These are phyloP conservation scores for Hapsidospora chrysogenum DNA, from an alignment of 495 filamentous ascomycete species.

Conservation along the genomic window DNA sequence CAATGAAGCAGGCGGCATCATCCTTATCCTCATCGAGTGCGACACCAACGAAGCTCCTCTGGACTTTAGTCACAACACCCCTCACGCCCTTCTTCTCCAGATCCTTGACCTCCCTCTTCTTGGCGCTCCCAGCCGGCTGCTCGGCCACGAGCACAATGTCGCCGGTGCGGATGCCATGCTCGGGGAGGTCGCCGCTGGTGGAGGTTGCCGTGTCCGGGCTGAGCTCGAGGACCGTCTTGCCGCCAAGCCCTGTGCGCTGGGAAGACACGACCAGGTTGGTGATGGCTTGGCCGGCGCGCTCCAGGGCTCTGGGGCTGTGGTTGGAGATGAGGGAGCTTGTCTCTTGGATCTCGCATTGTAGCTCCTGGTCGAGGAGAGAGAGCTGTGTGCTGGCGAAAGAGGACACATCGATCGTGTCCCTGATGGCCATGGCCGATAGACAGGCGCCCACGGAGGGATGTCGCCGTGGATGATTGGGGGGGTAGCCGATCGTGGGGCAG, in stretches of 20 bases:
- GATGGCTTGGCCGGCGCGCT: slow-evolving; percentile 75
- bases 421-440: no score
- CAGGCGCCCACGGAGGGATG: no score
- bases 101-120: slow-evolving; percentile 53
- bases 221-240: slow-evolving; percentile 73
- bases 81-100: slow-evolving; percentile 47
- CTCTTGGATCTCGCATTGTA: slow-evolving; percentile 58
- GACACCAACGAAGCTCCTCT: slow-evolving; percentile 48
- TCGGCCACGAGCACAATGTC: slow-evolving; percentile 76
- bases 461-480: no score
- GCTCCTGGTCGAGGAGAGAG: slow-evolving; percentile 58
- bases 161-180: slow-evolving; percentile 73
- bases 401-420: slow-evolving; percentile 40
- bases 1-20: slow-evolving; percentile 41
- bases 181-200: slow-evolving; percentile 32
- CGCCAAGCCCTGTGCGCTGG: slow-evolving; percentile 82
- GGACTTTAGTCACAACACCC: slow-evolving; percentile 67
- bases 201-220: slow-evolving; percentile 52
- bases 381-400: slow-evolving; percentile 68
- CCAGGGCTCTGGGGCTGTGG: slow-evolving; percentile 54
- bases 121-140: slow-evolving; percentile 50
- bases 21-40: slow-evolving; percentile 45
- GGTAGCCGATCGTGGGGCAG: no score
- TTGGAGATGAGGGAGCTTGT: slow-evolving; percentile 53
- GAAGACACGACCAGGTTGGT: slow-evolving; percentile 60